Evolutionary conservation across 768 basidiomycete species (phyloP).

Genomic region (Suillus weaverae): DNA sequence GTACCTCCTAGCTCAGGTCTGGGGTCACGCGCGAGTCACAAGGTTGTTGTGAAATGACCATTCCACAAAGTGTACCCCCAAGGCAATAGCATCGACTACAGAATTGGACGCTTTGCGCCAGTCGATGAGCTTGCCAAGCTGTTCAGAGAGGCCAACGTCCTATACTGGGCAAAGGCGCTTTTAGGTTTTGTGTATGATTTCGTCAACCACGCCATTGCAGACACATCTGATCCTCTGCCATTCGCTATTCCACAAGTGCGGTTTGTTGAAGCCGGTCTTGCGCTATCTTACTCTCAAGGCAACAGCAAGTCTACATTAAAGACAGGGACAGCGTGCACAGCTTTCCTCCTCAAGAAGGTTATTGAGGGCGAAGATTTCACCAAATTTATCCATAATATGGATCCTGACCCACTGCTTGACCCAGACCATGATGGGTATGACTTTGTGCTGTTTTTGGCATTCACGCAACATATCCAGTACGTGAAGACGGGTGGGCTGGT

Average conservation of each 20-base stretch:
- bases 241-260: conserved; percentile 10
- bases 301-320: too few species aligned
- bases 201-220: background rate
- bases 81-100: too few species aligned
- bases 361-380: too few species aligned
- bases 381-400: too few species aligned
- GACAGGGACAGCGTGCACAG: too few species aligned
- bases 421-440: too few species aligned
- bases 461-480: conserved; percentile 27
- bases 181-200: conserved; percentile 9
- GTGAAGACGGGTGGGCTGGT: conserved; percentile 18
- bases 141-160: conserved; percentile 10
- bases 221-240: background rate
- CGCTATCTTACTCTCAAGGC: background rate
- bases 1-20: background rate
- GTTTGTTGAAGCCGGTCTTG: conserved; percentile 12
- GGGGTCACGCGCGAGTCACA: too few species aligned
- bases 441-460: conserved; percentile 18
- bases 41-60: background rate
- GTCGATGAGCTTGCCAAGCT: too few species aligned
- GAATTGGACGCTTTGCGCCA: too few species aligned
- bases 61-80: too few species aligned
- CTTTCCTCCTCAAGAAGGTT: background rate
- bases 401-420: too few species aligned
- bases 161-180: conserved; percentile 14